Percentiles rank a stretch among this genome's conserved stretches.
phyloP scores from a whole-genome alignment of 2,329 filamentous ascomycete genomes.

The Thielaviopsis euricoi region DNA sequence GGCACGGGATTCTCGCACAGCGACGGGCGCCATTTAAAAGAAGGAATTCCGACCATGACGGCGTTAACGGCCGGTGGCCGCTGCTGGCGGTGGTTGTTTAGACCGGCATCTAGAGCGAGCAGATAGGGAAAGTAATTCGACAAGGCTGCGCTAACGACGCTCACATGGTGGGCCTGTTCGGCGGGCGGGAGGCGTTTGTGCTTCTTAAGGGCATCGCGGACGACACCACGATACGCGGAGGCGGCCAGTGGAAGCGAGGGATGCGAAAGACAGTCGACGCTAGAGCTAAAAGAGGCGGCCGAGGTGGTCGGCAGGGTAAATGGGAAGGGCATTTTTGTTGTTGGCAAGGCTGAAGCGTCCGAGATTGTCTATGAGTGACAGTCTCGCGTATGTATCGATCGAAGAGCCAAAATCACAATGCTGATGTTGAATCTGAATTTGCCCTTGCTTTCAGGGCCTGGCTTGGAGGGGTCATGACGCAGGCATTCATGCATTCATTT shows the following conservation, averaged over 20 bases:
- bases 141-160: conserved; percentile 50
- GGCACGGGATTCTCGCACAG: conserved; percentile 49
- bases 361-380: not conserved
- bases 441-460: not conserved
- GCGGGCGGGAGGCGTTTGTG: conserved; percentile 69
- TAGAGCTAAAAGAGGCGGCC: conserved; percentile 63
- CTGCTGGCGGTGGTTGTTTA: conserved; percentile 32
- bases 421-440: too few species aligned
- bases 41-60: conserved; percentile 23
- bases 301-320: conserved; percentile 84
- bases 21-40: conserved; percentile 73
- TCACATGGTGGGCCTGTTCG: conserved; percentile 54
- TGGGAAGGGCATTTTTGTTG: conserved; percentile 64
- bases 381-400: not conserved
- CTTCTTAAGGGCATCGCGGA: conserved; percentile 70
- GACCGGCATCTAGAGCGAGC: conserved; percentile 55
- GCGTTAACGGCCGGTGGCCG: conserved; percentile 5
- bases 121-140: conserved; percentile 74
- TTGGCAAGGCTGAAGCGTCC: not conserved
- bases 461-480: not conserved
- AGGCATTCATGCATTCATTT: not conserved
- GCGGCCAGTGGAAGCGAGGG: conserved; percentile 73
- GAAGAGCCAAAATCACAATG: too few species aligned
- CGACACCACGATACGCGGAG: conserved; percentile 67
- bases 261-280: conserved; percentile 64